Conservation (phyloP, 768 basidiomycete species). For the Suillus spraguei region DNA sequence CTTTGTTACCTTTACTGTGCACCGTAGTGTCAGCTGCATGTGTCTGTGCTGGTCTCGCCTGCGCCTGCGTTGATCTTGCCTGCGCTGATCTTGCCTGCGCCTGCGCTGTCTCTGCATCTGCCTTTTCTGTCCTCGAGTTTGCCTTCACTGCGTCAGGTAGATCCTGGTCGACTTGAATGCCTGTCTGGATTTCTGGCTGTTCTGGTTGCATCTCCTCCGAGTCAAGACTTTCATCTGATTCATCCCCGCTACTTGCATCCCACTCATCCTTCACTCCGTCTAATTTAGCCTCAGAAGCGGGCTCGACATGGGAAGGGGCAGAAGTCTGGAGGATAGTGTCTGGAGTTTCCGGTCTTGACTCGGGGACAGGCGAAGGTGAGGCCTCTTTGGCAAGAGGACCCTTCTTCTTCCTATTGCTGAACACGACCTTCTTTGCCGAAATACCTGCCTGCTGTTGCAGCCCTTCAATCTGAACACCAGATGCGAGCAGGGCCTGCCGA, state of each 20-base stretch:
- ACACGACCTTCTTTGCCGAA: constrained; percentile 73
- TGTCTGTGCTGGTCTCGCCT: constrained; percentile 55
- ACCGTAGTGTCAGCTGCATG: constrained; percentile 86
- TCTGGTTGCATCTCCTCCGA: constrained; percentile 27
- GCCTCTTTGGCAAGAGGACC: constrained; percentile 49
- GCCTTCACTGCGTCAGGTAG: no score
- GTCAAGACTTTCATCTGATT: constrained; percentile 41
- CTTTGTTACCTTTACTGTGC: constrained; percentile 87
- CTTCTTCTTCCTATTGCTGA: constrained; percentile 85
- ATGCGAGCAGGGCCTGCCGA: constrained; percentile 86
- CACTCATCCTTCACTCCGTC: constrained; percentile 52
- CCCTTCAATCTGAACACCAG: constrained; percentile 90
- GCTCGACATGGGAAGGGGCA: constrained; percentile 37
- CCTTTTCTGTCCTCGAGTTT: background rate
- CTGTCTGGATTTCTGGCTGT: background rate
- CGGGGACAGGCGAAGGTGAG: constrained; percentile 47
- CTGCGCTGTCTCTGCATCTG: background rate
- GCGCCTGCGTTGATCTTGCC: constrained; percentile 16
- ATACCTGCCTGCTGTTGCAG: constrained; percentile 60
- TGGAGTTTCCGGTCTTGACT: constrained; percentile 54
- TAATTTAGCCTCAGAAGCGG: constrained; percentile 31
- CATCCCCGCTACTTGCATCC: constrained; percentile 53
- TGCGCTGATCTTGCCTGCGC: constrained; percentile 31
- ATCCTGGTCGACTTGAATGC: background rate
- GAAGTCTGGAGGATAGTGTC: constrained; percentile 26